phyloP scores from a whole-genome alignment of 352 stramenopile species.

The Phytophthora ramorum region DNA sequence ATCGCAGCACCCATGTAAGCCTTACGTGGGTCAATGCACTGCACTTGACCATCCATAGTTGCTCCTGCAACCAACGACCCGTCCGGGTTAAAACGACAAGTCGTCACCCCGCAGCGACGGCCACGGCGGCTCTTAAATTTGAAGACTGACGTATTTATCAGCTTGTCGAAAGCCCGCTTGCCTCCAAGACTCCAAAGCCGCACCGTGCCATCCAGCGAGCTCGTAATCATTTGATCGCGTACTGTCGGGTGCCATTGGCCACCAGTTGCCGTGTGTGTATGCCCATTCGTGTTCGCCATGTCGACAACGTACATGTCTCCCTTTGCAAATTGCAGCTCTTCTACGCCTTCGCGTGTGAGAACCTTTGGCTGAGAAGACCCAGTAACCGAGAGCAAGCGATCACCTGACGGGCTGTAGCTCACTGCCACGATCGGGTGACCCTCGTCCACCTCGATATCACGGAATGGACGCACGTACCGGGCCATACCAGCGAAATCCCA shows the following conservation, averaged over 20 bases:
- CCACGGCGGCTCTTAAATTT: constrained; percentile 85
- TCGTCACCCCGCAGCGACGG: constrained; percentile 75
- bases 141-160: constrained; percentile 84
- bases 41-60: constrained; percentile 82
- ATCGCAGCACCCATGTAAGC: constrained; percentile 68
- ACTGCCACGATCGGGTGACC: constrained; percentile 79
- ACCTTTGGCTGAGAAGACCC: constrained; percentile 83
- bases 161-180: constrained; percentile 76
- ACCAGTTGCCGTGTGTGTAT: constrained; percentile 78
- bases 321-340: constrained; percentile 82
- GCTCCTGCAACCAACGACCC: constrained; percentile 65
- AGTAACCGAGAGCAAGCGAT: constrained; percentile 73
- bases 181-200: constrained; percentile 77
- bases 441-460: constrained; percentile 82
- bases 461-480: constrained; percentile 79
- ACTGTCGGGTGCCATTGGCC: constrained; percentile 74
- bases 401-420: constrained; percentile 83
- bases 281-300: constrained; percentile 85
- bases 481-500: constrained; percentile 91
- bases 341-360: constrained; percentile 77
- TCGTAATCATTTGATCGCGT: constrained; percentile 83
- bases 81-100: constrained; percentile 74
- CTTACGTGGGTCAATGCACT: constrained; percentile 80
- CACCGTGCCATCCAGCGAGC: constrained; percentile 81
- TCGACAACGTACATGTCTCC: constrained; percentile 90